Conservation (phyloP, 2,329 filamentous ascomycete species). For the Trichoderma sp. region DNA sequence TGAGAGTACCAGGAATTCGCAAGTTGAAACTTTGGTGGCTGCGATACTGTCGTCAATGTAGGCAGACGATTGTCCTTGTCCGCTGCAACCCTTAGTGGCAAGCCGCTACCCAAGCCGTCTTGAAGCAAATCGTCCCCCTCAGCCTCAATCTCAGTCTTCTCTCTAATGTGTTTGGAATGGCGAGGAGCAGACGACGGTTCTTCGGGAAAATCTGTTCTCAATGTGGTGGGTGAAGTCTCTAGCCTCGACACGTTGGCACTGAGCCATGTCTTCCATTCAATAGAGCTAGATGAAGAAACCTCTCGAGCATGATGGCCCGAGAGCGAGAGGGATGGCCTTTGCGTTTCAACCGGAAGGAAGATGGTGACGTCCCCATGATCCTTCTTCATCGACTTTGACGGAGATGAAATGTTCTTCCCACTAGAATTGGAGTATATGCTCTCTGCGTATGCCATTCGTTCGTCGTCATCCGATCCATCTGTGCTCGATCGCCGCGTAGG, state of each 20-base stretch:
- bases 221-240: conserved; percentile 35
- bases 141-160: conserved; percentile 52
- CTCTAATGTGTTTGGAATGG: conserved; percentile 47
- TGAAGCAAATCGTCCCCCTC: conserved; percentile 25
- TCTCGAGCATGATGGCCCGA: conserved; percentile 37
- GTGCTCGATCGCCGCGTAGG: conserved; percentile 45
- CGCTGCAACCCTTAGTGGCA: conserved; percentile 11
- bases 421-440: conserved; percentile 50
- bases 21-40: background rate
- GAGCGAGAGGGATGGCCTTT: conserved; percentile 32
- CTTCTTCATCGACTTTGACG: background rate
- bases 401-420: conserved; percentile 29
- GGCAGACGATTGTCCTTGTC: background rate
- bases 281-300: conserved; percentile 48
- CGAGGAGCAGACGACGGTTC: conserved; percentile 23
- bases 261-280: conserved; percentile 59
- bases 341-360: conserved; percentile 1
- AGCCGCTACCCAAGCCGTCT: background rate
- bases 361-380: conserved; percentile 26
- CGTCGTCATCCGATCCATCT: conserved; percentile 41
- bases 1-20: background rate
- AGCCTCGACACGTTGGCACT: conserved; percentile 54
- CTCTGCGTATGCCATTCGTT: conserved; percentile 46
- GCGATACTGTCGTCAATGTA: background rate
- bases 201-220: conserved; percentile 17